Conservation (phyloP, 352 stramenopile genomes). For the Ophiocytium majus region DNA sequence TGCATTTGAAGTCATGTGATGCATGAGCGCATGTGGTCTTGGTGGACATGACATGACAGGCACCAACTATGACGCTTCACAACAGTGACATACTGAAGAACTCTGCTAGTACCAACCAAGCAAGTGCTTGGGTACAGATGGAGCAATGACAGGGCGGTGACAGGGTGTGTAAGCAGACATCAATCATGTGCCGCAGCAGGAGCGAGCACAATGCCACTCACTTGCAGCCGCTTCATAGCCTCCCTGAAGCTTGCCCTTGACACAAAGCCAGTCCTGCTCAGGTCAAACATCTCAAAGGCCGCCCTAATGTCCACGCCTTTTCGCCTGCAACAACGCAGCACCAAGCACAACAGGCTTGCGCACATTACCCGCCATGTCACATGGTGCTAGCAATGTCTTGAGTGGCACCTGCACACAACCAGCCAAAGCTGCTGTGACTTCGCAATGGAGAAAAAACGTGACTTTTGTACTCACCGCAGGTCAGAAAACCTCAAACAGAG, state of each 20-base stretch:
- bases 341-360: not conserved
- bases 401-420: too few relatives aligned
- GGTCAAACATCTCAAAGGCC: conserved; percentile 54
- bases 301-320: conserved; percentile 45
- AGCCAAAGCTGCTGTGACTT: too few relatives aligned
- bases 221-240: conserved; percentile 48
- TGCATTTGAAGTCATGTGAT: conserved; percentile 14
- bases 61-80: not conserved
- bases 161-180: too few relatives aligned
- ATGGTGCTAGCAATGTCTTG: too few relatives aligned
- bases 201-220: conserved; percentile 12
- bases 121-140: not conserved
- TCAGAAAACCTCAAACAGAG: conserved; percentile 37
- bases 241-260: conserved; percentile 42
- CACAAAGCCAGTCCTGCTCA: conserved; percentile 47
- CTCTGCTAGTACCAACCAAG: not conserved
- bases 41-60: not conserved
- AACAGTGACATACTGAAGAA: not conserved
- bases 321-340: conserved; percentile 26
- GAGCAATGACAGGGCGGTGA: too few relatives aligned
- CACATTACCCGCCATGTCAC: not conserved
- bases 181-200: not conserved
- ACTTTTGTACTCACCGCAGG: conserved; percentile 26
- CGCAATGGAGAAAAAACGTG: too few relatives aligned
- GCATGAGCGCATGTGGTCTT: not conserved